These are phyloP conservation scores for Echinosophora koreensis DNA, from an alignment of 306 rosid species.

Conservation along the genomic window DNA sequence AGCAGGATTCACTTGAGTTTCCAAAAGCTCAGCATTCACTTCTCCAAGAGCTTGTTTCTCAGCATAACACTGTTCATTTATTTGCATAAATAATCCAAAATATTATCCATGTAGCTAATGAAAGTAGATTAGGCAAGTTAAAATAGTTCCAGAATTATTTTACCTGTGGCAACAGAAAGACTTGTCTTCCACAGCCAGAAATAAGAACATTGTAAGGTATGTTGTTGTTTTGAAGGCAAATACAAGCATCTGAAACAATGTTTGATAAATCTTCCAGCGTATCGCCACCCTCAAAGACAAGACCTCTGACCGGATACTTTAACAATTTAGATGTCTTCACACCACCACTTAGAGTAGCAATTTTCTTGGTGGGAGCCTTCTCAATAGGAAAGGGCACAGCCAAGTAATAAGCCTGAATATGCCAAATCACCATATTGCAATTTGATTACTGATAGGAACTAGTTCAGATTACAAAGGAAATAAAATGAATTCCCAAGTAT, in stretches of 20 bases:
- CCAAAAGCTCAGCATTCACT: conserved; percentile 86
- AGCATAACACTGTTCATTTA: conserved; percentile 78
- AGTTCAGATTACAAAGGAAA: too few species aligned
- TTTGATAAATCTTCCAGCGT: conserved; percentile 67
- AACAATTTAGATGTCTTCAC: conserved; percentile 71
- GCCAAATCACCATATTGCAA: conserved; percentile 24
- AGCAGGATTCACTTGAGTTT: conserved; percentile 99
- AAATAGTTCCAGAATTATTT: neutral
- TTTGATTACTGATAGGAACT: neutral
- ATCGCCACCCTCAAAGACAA: conserved; percentile 83
- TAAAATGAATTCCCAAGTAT: too few species aligned
- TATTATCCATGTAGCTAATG: neutral
- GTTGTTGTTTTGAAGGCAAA: conserved; percentile 83
- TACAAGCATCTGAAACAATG: conserved; percentile 82
- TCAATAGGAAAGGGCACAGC: conserved; percentile 89
- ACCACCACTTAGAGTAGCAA: conserved; percentile 56
- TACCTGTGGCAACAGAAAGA: conserved; percentile 96
- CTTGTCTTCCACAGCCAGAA: conserved; percentile 78
- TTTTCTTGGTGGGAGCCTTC: conserved; percentile 85
- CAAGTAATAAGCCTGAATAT: conserved; percentile 85
- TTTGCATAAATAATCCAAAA: conserved; percentile 13
- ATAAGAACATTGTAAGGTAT: conserved; percentile 89
- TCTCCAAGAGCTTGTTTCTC: conserved; percentile 99
- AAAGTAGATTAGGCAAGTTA: neutral
- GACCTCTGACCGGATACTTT: conserved; percentile 89